Base-by-base conservation (phyloP, 2,329 filamentous ascomycete genomes). In the Trichoderma hamatum region DNA sequence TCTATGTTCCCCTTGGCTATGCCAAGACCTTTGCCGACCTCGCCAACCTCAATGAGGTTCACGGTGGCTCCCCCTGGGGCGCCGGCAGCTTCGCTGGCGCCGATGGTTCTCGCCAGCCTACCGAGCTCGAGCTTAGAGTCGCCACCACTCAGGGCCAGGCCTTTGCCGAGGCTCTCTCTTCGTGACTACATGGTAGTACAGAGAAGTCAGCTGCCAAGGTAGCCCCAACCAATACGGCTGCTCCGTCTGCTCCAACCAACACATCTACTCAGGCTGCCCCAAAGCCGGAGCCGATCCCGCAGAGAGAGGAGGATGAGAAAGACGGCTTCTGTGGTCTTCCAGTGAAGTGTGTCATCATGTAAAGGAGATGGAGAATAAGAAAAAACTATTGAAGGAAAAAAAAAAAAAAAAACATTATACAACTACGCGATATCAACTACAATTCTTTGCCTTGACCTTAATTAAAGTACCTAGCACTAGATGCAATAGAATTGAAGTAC, bases 1-100 rank as follows among this genome's bases (percentile, higher is more conserved):
- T 96, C 85, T 98, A 91, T 80, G 94, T 98, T n/a, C 96, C 96
- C 60, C 86, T 98, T 67, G 96, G 96, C 68, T 98, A 97, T 86
- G 90, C 92, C 82, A 92, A 90, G 76, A 83, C 89, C 61, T 97
- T 97, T 78, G 78, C 78, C 70, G 82, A 89, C 72, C 82, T 97
- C 73, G 79, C 89, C 73, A 90, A 94, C 82, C 80, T 97, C 43
- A 78, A 78, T 34, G 94, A 97, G 85, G 86, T 96, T 72, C 92
- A 92, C 79, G 96, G 96, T 77, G 96, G 96, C 71, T 89, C 87
- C 71, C 86, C 96, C 49, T 99, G 96, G 96, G 96, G 95, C 76
- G 94, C 95, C 39, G 96, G 96, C 78, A 97, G 95, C 73, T 96
- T 97, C 75, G 85, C 94, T 72, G 89, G 79, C 71, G 84, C 78